Evolutionary conservation across 805 yeast species (phyloP).

Genomic region (Metschnikowia lunata): DNA sequence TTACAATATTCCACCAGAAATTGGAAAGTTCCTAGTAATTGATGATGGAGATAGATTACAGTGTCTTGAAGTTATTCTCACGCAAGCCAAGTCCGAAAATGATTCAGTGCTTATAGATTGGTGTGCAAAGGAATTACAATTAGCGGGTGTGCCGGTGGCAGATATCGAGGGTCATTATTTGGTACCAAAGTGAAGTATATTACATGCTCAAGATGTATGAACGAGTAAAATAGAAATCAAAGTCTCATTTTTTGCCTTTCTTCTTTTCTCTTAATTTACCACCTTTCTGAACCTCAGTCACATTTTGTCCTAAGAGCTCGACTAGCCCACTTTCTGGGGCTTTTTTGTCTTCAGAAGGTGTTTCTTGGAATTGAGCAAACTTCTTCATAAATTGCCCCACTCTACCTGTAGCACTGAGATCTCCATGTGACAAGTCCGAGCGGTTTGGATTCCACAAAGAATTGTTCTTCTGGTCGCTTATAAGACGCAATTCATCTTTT

Average conservation of each 20-base stretch:
- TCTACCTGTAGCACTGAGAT: constrained; percentile 81
- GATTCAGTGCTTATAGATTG: constrained; percentile 24
- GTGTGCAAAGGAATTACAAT: constrained; percentile 29
- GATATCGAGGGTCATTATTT: constrained; percentile 7
- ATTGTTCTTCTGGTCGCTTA: constrained; percentile 83
- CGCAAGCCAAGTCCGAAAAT: constrained; percentile 21
- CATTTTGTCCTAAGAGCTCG: constrained; percentile 57
- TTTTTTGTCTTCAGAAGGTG: constrained; percentile 21
- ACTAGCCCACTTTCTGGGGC: constrained; percentile 49
- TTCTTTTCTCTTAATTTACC: constrained; percentile 49
- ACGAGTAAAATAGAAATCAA: too few species aligned
- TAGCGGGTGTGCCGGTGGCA: constrained; percentile 20
- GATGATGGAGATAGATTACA: constrained; percentile 13
- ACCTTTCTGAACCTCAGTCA: constrained; percentile 51
- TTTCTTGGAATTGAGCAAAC: constrained; percentile 43
- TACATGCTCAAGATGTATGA: too few species aligned
- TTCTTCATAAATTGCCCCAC: constrained; percentile 69
- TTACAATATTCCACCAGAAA: constrained; percentile 18
- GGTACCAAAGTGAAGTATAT: too few species aligned
- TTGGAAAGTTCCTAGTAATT: constrained; percentile 16
- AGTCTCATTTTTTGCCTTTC: constrained; percentile 24
- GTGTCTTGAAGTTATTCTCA: constrained; percentile 21
- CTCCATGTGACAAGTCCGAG: constrained; percentile 67
- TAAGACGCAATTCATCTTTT: constrained; percentile 76
- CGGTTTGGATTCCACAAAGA: constrained; percentile 87